phyloP scores from a whole-genome alignment of 164 flowering plant genomes.

The Magnolia sinica region DNA sequence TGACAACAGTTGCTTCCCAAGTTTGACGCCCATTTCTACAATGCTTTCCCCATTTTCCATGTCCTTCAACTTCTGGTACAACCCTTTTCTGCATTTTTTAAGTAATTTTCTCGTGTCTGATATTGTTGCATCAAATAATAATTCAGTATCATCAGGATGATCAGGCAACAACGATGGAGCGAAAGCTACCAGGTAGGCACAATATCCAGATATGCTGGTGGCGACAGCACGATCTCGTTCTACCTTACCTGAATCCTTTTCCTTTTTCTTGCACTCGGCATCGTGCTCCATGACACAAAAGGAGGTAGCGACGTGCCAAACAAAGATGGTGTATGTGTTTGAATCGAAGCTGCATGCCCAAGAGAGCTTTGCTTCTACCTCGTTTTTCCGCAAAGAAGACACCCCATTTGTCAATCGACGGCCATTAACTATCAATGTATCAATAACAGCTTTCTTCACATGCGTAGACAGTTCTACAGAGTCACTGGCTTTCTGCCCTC shows the following conservation, averaged over 20 bases:
- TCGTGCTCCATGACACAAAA: not conserved
- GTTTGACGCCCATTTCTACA: not conserved
- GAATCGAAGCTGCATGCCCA: not conserved
- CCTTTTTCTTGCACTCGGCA: not conserved
- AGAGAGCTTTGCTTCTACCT: not conserved
- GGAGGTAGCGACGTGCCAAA: slow-evolving; percentile 3
- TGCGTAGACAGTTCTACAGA: not conserved
- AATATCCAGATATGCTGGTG: not conserved
- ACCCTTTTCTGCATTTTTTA: not conserved
- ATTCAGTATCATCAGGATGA: not conserved
- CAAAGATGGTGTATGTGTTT: not conserved
- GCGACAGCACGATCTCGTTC: not conserved
- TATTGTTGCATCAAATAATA: not conserved
- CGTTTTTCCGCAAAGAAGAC: not conserved
- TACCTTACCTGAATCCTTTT: not conserved
- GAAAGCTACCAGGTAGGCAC: slow-evolving; percentile 5
- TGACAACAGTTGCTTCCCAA: slow-evolving; percentile 1
- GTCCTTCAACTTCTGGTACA: not conserved
- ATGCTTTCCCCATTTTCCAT: not conserved
- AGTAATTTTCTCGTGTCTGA: not conserved
- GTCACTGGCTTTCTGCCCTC: not conserved
- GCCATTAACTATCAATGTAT: not conserved
- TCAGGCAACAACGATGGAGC: not conserved
- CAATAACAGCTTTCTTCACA: not conserved
- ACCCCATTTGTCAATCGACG: not conserved